phyloP scores from a whole-genome alignment of 1,284 basidiomycete genomes.

The Melanopsichium pennsylvanicum region DNA sequence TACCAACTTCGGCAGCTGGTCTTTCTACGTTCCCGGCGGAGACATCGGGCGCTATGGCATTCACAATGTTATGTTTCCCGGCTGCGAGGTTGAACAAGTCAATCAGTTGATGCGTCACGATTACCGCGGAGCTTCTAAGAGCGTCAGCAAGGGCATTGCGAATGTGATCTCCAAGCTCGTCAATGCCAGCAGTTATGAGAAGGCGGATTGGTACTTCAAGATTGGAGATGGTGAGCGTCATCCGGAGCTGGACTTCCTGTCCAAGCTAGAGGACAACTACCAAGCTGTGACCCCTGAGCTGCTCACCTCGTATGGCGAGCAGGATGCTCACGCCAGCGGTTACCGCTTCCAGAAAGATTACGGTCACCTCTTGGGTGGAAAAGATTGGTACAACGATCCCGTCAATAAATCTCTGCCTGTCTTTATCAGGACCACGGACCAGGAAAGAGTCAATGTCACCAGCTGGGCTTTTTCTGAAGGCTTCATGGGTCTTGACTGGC shows the following conservation, averaged over 20 bases:
- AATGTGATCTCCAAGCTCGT: slow-evolving; percentile 19
- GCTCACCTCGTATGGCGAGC: slow-evolving; percentile 16
- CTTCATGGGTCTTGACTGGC: slow-evolving; percentile 16
- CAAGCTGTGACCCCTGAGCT: slow-evolving; percentile 13
- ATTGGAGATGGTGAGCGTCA: slow-evolving; percentile 10
- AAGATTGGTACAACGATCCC: slow-evolving; percentile 20
- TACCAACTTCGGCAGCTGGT: slow-evolving; percentile 23
- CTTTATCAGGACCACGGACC: slow-evolving; percentile 18
- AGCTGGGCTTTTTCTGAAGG: slow-evolving; percentile 16
- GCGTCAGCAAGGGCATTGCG: slow-evolving; percentile 13
- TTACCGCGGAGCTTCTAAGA: slow-evolving; percentile 23
- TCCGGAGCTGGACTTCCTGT: slow-evolving; percentile 16
- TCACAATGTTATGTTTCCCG: background rate
- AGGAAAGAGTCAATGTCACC: slow-evolving; percentile 17
- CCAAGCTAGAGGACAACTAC: slow-evolving; percentile 8
- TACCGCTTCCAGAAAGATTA: slow-evolving; percentile 16
- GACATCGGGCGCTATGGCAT: slow-evolving; percentile 16
- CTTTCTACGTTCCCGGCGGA: slow-evolving; percentile 15
- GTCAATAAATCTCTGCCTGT: slow-evolving; percentile 15
- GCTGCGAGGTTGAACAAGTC: slow-evolving; percentile 20
- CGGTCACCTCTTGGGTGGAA: slow-evolving; percentile 7
- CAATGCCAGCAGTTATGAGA: slow-evolving; percentile 6
- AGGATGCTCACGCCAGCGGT: slow-evolving; percentile 15
- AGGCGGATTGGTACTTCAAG: slow-evolving; percentile 2
- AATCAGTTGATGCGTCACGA: slow-evolving; percentile 26